Percentiles rank a stretch among this genome's conserved stretches.
phyloP scores from a whole-genome alignment of 163 green algal species.

The Scenedesmus sp. region DNA sequence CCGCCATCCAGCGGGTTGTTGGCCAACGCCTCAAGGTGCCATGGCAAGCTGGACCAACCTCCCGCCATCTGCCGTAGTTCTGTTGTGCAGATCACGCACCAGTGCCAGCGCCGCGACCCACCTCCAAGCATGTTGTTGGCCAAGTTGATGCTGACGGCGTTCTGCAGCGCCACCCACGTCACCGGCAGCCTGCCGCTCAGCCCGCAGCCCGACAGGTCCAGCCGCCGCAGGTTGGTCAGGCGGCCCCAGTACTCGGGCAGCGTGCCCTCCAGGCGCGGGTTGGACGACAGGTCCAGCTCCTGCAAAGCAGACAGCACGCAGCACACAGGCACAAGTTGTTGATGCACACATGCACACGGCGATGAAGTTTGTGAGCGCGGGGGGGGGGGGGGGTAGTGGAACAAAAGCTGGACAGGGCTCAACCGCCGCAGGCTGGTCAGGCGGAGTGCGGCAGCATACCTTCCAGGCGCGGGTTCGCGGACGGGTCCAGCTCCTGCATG shows the following conservation, averaged over 20 bases:
- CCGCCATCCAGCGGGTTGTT: no score
- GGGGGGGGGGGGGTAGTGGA: no score
- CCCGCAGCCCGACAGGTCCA: background rate
- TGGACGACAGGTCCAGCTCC: background rate
- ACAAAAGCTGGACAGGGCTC: no score
- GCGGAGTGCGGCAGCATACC: background rate
- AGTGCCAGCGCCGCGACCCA: no score
- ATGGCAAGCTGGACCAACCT: no score
- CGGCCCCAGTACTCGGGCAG: constrained; percentile 35
- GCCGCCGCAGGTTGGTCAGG: background rate
- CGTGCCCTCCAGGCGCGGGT: background rate
- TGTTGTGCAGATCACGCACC: no score
- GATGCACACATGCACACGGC: no score
- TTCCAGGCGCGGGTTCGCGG: background rate
- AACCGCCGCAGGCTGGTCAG: background rate
- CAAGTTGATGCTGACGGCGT: background rate
- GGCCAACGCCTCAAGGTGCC: no score
- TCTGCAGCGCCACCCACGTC: constrained; percentile 26
- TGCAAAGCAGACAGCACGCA: background rate
- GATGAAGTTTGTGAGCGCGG: no score
- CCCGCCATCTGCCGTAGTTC: no score
- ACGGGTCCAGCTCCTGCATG: background rate
- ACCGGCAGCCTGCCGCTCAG: background rate
- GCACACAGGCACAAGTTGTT: background rate
- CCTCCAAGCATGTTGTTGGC: constrained; percentile 13